These are phyloP conservation scores for Phytophthora multivora DNA, from an alignment of 352 stramenopile species.

Conservation along the genomic window DNA sequence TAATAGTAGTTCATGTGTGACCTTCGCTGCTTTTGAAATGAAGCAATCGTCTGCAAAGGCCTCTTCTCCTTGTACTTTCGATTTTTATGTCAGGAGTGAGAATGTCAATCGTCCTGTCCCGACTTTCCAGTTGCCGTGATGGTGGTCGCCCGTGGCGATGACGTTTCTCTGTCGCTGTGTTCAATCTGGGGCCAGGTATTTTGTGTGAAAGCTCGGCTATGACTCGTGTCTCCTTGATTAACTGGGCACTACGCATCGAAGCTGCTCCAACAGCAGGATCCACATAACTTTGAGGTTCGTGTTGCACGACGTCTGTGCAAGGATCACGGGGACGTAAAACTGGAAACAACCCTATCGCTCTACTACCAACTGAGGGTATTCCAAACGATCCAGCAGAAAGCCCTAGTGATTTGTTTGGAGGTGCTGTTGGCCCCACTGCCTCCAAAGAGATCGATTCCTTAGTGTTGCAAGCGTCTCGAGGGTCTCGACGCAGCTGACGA, in stretches of 20 bases:
- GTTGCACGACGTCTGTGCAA: neutral
- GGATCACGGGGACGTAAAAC: neutral
- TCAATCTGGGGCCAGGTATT: neutral
- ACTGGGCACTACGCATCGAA: slow-evolving; percentile 19
- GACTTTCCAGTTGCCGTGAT: slow-evolving; percentile 40
- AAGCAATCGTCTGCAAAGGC: slow-evolving; percentile 46
- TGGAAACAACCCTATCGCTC: slow-evolving; percentile 4
- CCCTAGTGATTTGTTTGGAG: neutral
- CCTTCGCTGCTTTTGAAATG: slow-evolving; percentile 29
- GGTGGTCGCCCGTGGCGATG: slow-evolving; percentile 45
- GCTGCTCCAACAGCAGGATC: slow-evolving; percentile 10
- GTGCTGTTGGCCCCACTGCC: neutral
- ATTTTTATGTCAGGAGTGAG: slow-evolving; percentile 22
- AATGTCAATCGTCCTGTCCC: slow-evolving; percentile 37
- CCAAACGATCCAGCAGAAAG: slow-evolving; percentile 4
- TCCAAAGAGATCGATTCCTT: neutral
- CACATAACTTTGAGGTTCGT: neutral
- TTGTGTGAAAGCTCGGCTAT: slow-evolving; percentile 26
- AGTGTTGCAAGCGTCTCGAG: neutral
- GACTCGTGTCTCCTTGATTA: slow-evolving; percentile 39
- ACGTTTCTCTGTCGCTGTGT: slow-evolving; percentile 36
- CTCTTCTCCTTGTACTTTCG: slow-evolving; percentile 44
- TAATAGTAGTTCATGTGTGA: neutral
- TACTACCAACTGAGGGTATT: neutral
- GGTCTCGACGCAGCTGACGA: slow-evolving; percentile 2